Percentiles rank a stretch among this genome's conserved stretches.
Evolutionary conservation across 345 rosid species (phyloP).

Genomic region (Gossypium rotundifolium): DNA sequence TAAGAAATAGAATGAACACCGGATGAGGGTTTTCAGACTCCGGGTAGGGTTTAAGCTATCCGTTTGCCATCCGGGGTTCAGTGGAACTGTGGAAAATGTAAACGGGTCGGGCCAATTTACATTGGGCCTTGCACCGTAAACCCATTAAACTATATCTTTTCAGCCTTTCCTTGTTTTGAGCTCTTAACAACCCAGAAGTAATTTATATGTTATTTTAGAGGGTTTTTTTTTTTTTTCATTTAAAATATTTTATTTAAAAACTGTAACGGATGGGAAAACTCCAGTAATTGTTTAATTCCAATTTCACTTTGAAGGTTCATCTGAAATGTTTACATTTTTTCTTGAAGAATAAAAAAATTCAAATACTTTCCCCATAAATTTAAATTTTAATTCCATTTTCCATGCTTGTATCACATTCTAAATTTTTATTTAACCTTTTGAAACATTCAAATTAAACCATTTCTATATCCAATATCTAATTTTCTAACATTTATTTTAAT

Average conservation of each 20-base stretch:
- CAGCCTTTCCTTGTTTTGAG: neutral
- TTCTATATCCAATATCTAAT: too few relatives aligned
- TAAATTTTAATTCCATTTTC: neutral
- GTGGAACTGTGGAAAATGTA: too few relatives aligned
- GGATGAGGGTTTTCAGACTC: neutral
- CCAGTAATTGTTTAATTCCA: too few relatives aligned
- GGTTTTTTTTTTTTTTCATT: too few relatives aligned
- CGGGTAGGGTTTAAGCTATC: constrained; percentile 27
- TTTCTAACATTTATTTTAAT: too few relatives aligned
- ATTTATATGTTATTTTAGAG: too few relatives aligned
- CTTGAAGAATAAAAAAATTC: neutral
- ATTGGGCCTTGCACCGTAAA: neutral
- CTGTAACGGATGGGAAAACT: too few relatives aligned
- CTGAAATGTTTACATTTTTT: neutral
- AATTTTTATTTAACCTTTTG: neutral
- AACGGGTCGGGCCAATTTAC: neutral
- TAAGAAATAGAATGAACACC: neutral
- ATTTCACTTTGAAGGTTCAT: too few relatives aligned
- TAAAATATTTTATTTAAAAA: too few relatives aligned
- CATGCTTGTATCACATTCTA: neutral
- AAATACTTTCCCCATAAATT: neutral
- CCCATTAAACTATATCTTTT: neutral
- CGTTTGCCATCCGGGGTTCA: neutral
- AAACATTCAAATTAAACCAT: too few relatives aligned
- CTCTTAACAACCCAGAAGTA: neutral